Base-by-base conservation (phyloP, 2,329 filamentous ascomycete species). In the Dothistroma pini region DNA sequence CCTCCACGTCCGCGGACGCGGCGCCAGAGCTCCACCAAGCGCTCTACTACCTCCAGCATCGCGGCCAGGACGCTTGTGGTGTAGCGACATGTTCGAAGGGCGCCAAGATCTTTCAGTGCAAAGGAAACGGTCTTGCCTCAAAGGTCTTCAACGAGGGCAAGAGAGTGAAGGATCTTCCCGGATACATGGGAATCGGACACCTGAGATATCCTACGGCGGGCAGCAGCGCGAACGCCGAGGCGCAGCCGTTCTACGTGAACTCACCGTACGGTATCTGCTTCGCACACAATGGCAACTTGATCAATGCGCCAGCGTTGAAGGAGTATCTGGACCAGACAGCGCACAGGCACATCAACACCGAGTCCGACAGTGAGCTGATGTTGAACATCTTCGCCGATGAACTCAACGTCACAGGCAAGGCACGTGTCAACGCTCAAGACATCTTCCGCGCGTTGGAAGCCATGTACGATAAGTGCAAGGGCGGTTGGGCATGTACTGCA, bases 161-260 rank as follows among this genome's bases (percentile, higher is more conserved):
- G 61, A 84, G 89, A 63, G 82, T 93, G 47, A 79, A 84, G 54
- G 86, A 92, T 70, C 83, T 95, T 56, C 89, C 91, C 12, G 92
- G 92, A 35, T 93, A 86, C 76, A 93, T 95, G 89, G 91, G 91
- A 63, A 83, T 96, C 62, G 89, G 86, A 48, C 93, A 97, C 76
- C 77, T 97, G 68, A 83, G 93, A 74, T 97, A 97, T 76, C 93
- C 93, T 11, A 97, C 93, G 8, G 89, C 90, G 12, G 93, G 93
- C 60, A 95, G 88, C 74, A 90, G 88, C 67, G 86, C 86, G 61
- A 93, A 91, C 71, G 87, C 91, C 8, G 91, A 96, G 77, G 90
- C 91, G 11, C 92, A 96, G 76, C 93, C 93, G 0, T 96, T 97
- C 76, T 96, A 95, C 73, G 91, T 95, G 70, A 96, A 96, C 79